phyloP scores from a whole-genome alignment of 2,329 filamentous ascomycete species.

The Beauveria caledonica region DNA sequence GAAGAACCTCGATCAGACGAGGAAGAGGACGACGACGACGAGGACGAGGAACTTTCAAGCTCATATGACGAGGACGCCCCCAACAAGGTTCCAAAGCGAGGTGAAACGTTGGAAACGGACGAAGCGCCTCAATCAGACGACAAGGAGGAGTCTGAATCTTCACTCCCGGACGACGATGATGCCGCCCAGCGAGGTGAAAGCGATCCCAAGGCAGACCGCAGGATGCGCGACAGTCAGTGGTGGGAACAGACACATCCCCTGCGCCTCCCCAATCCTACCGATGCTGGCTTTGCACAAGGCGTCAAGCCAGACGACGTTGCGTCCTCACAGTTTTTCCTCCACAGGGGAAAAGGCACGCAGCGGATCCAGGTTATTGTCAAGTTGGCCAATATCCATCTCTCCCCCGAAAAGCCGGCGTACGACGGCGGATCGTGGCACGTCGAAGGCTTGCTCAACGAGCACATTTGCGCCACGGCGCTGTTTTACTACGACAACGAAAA shows the following conservation, averaged over 20 bases:
- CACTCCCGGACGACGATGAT: too few species aligned
- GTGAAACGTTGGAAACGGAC: conserved; percentile 17
- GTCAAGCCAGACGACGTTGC: not conserved
- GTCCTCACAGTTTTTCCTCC: conserved; percentile 14
- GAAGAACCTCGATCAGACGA: conserved; percentile 11
- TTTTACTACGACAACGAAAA: conserved; percentile 56
- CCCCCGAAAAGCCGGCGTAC: conserved; percentile 47
- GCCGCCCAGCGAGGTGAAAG: conserved; percentile 6
- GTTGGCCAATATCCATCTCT: conserved; percentile 52
- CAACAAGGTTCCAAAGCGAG: conserved; percentile 13
- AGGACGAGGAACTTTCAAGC: too few species aligned
- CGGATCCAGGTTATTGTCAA: conserved; percentile 56
- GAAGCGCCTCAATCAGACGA: conserved; percentile 7
- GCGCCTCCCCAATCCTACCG: conserved; percentile 11
- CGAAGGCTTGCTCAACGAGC: conserved; percentile 53
- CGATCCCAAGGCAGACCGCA: not conserved
- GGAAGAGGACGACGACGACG: too few species aligned
- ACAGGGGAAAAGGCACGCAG: conserved; percentile 14
- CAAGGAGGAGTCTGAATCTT: too few species aligned
- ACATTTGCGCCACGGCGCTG: conserved; percentile 54
- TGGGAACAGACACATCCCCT: conserved; percentile 20
- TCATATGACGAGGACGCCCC: too few species aligned
- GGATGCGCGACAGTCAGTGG: conserved; percentile 16
- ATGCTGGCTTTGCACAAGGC: conserved; percentile 13
- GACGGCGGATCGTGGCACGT: conserved; percentile 46